phyloP scores from a whole-genome alignment of 78 protist species.

The Dictyostelium capitatum region DNA sequence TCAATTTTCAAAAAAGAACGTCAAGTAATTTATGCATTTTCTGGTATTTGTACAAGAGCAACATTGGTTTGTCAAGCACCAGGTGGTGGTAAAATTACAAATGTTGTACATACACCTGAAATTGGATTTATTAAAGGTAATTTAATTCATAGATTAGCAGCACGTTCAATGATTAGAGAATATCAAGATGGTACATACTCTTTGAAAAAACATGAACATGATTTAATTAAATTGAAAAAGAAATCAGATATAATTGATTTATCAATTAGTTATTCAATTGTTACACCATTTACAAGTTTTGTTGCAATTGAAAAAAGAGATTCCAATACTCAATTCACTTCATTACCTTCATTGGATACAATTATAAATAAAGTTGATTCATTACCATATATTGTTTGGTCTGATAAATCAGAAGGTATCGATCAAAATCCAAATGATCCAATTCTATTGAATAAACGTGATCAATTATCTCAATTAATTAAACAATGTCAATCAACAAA shows the following conservation, averaged over 20 bases:
- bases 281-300: conserved; percentile 69
- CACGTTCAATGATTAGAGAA: conserved; percentile 82
- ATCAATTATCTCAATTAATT: conserved; percentile 17
- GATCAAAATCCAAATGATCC: conserved; percentile 37
- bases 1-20: conserved; percentile 56
- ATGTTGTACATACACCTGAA: conserved; percentile 63
- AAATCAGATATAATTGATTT: conserved; percentile 52
- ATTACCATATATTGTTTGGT: conserved; percentile 37
- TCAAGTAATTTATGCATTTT: conserved; percentile 69
- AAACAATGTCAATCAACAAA: neutral
- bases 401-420: neutral
- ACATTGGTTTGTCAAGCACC: conserved; percentile 72
- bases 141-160: conserved; percentile 68
- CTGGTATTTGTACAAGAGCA: conserved; percentile 61
- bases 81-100: conserved; percentile 66
- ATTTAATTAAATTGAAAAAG: conserved; percentile 51
- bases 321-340: neutral
- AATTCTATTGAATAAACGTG: conserved; percentile 6
- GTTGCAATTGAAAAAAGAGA: conserved; percentile 76
- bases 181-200: conserved; percentile 73
- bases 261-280: conserved; percentile 24
- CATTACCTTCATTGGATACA: neutral
- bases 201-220: conserved; percentile 36
- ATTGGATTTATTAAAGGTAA: conserved; percentile 73
- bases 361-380: conserved; percentile 43